Evolutionary conservation across 2,329 filamentous ascomycete genomes (phyloP).

Genomic region (Phialocephala subalpina): DNA sequence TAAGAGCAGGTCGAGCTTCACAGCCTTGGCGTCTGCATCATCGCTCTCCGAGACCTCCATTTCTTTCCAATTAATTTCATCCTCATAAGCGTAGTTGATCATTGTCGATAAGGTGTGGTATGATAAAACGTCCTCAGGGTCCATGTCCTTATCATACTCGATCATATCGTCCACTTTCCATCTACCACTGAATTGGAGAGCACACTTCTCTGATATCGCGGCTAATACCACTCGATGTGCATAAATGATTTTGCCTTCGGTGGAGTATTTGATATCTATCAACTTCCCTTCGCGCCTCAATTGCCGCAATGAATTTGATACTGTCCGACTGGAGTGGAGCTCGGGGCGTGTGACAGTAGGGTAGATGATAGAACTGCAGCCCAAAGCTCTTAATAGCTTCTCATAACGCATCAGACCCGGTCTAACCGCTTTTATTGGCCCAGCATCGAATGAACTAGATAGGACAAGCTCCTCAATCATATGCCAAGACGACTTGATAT

Average conservation of each 20-base stretch:
- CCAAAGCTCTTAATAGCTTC: slow-evolving; percentile 34
- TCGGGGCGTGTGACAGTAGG: slow-evolving; percentile 29
- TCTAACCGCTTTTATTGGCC: slow-evolving; percentile 33
- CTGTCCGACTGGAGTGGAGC: slow-evolving; percentile 8
- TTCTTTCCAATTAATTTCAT: slow-evolving; percentile 35
- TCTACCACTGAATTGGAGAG: slow-evolving; percentile 24
- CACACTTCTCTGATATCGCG: slow-evolving; percentile 30
- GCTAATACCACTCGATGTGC: slow-evolving; percentile 35
- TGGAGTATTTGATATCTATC: slow-evolving; percentile 32
- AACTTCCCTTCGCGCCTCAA: slow-evolving; percentile 26
- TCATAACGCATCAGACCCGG: slow-evolving; percentile 34
- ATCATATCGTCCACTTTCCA: slow-evolving; percentile 28
- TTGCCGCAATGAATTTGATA: slow-evolving; percentile 18
- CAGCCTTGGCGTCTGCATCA: slow-evolving; percentile 18
- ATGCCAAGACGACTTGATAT: slow-evolving; percentile 35
- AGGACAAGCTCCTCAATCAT: slow-evolving; percentile 33
- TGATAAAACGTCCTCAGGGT: slow-evolving; percentile 30
- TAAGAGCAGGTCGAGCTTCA: slow-evolving; percentile 36
- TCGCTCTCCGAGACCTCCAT: slow-evolving; percentile 33
- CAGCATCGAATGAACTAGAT: slow-evolving; percentile 37
- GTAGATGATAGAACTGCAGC: slow-evolving; percentile 34
- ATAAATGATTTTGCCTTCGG: slow-evolving; percentile 28
- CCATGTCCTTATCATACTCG: slow-evolving; percentile 25
- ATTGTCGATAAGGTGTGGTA: slow-evolving; percentile 36
- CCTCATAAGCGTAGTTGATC: slow-evolving; percentile 37